These are phyloP conservation scores for Tolypocladium inflatum DNA, from an alignment of 2,329 filamentous ascomycete species.

Conservation along the genomic window DNA sequence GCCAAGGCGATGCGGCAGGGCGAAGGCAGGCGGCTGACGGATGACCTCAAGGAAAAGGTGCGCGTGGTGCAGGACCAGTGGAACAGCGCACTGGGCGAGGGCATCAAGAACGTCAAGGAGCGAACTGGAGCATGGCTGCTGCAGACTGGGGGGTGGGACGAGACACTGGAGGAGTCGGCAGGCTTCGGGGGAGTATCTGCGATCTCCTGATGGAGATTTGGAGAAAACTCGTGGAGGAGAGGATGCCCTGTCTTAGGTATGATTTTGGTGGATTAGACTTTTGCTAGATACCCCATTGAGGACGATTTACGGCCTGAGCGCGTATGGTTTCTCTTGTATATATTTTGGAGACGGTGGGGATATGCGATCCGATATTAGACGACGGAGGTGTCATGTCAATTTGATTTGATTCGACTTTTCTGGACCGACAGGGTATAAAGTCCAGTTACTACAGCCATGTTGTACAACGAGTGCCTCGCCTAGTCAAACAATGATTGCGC, in stretches of 20 bases:
- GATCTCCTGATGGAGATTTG: not conserved
- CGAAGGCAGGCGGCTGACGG: conserved; percentile 64
- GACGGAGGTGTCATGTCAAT: not conserved
- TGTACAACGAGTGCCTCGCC: not conserved
- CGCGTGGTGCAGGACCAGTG: conserved; percentile 85
- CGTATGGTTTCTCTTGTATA: not conserved
- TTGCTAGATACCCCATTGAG: not conserved
- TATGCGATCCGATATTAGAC: not conserved
- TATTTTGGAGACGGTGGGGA: not conserved
- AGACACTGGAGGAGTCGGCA: conserved; percentile 51
- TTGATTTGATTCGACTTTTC: not conserved
- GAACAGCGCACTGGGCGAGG: conserved; percentile 74
- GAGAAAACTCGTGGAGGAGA: not conserved
- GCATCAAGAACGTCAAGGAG: conserved; percentile 63
- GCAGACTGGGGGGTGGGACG: conserved; percentile 80
- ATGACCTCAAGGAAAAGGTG: conserved; percentile 89
- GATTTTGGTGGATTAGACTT: not conserved
- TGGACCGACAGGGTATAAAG: not conserved
- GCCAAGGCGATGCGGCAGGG: conserved; percentile 49
- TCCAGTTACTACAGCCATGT: not conserved
- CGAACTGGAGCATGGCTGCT: conserved; percentile 65
- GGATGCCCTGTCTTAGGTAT: not conserved
- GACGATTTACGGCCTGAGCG: conserved; percentile 1
- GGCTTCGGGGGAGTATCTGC: conserved; percentile 35
- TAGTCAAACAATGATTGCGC: not conserved